Percentiles rank a stretch among this genome's conserved stretches.
Evolutionary conservation across 129 eudicot genomes (phyloP).

Genomic region (Oenanthe sinensis): DNA sequence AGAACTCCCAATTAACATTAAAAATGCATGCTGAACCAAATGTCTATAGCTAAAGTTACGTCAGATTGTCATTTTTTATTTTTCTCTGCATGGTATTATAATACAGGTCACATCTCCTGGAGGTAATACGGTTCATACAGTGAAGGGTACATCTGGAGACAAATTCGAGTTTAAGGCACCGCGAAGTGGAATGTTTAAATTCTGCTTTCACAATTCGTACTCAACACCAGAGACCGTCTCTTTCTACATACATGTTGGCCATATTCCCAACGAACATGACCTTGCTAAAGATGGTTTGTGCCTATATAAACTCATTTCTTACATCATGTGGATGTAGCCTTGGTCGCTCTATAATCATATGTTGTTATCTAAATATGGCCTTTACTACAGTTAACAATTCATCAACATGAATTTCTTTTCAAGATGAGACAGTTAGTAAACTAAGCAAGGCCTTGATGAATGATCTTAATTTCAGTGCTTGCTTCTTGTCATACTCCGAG

Average conservation of each 20-base stretch:
- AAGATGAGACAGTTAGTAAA: neutral
- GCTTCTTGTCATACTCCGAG: neutral
- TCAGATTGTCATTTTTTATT: neutral
- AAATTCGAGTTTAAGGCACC: constrained; percentile 96
- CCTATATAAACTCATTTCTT: neutral
- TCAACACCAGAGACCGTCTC: constrained; percentile 85
- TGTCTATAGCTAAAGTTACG: neutral
- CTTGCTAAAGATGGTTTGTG: constrained; percentile 96
- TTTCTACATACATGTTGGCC: constrained; percentile 93
- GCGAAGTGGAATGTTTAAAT: constrained; percentile 86
- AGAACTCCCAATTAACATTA: neutral
- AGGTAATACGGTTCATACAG: constrained; percentile 60
- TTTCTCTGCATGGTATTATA: neutral
- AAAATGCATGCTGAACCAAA: neutral
- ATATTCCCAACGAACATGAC: constrained; percentile 82
- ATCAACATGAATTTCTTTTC: neutral
- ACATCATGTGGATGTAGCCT: neutral
- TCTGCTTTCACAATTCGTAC: constrained; percentile 86
- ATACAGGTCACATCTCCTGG: constrained; percentile 80
- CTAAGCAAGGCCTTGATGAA: neutral
- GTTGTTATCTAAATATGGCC: neutral
- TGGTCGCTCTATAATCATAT: neutral
- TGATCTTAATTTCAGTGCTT: neutral
- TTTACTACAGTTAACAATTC: neutral
- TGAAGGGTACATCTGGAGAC: constrained; percentile 89